Base-by-base conservation (phyloP, 2,329 filamentous ascomycete genomes). In the Aureobasidium sp. region DNA sequence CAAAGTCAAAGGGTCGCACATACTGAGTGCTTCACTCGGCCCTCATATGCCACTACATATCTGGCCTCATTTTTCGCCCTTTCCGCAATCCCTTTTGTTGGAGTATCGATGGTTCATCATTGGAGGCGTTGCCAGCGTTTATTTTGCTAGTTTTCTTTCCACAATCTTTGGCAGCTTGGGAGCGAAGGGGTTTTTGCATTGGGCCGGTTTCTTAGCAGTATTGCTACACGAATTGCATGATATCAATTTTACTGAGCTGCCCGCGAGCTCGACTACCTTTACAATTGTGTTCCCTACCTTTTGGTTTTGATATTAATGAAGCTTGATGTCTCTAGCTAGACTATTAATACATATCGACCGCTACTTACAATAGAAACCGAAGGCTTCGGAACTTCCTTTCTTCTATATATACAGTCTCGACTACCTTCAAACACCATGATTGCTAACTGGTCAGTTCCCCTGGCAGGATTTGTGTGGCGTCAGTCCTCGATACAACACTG, bases 1-100 rank as follows among this genome's bases (percentile, higher is more conserved):
- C 61, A 25, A 64, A 59, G 27, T 60, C 56, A 54, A 69, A 67
- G 62, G 62, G 61, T 56, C 39, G 54, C 50, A 35, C 29, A 21
- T 42, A 35, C 32, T 53, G 12, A 35, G 27, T 8, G 8, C 41
- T 30, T 19, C 4, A n/a, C 6, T 32, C 41, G 30, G 22, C 30
- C n/a, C 34, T 35, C 25, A 6, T 49, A 17, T 25, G 8, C 25
- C 21, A 34, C 24, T 37, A 35, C 44, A 35, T 40, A 38, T 17
- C 30, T 35, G 32, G 8, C 27, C 11, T 21, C 16, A n/a, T 41
- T 40, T 17, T n/a, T 32, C 25, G 17, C 12, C 16, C 21, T 41
- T 37, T 24, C 16, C n/a, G 39, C 45, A 55, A 27, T 34, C 32
- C 34, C 22, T 24, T 16, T 25, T 24, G 6, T 34, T 51, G 45